Evolutionary conservation across 2,329 filamentous ascomycete species (phyloP), one percentile per base, ranked within the genome.

Genomic region (Albifimbria verrucaria): DNA sequence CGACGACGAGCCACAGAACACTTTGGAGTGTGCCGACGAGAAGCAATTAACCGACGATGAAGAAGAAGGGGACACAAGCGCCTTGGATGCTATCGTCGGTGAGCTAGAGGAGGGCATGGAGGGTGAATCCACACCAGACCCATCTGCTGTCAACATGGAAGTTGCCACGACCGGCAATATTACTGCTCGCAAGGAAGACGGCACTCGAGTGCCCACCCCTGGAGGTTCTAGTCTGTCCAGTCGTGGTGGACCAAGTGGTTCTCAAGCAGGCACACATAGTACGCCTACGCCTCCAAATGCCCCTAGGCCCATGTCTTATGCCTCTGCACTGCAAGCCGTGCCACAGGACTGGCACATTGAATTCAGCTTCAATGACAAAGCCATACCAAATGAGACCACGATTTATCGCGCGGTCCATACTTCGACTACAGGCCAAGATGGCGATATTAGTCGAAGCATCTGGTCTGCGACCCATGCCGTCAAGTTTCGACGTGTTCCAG

Each of bases 291-390:
- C 79, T 21, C 72, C 78, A 2, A 67, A 83, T 0, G 76, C 86
- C 17, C 80, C 86, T 10, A 81, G 87, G 10, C 81, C 87, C 2
- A 84, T 90, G 71, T 91, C 92, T 0, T 96, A 97, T 68, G 88
- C 92, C 22, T 89, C 90, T 50, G 91, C 91, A 4, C 82, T 95
- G 50, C 89, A 92, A 61, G 78, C 89, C 15, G 77, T 84, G 0
- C 90, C 92, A 1, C 89, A 95, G 65, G 92, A 97, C 65, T 99
- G 94, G 94, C 93, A 99, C 64, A 92, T 99, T 55, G 90, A 97
- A 65, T 99, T 99, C 72, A 92, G 85, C 59, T 82, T 97, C 48
- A 88, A 95, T 58, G 88, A 82, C 50, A 91, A 92, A 68, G 81
- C 89, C 2, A 88, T 99, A 54, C 80, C 89, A 0, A 94, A 92